Evolutionary conservation across 2,329 filamentous ascomycete genomes (phyloP), one percentile per base, ranked within the genome.

Genomic region (Dendrostoma leiphaemia): DNA sequence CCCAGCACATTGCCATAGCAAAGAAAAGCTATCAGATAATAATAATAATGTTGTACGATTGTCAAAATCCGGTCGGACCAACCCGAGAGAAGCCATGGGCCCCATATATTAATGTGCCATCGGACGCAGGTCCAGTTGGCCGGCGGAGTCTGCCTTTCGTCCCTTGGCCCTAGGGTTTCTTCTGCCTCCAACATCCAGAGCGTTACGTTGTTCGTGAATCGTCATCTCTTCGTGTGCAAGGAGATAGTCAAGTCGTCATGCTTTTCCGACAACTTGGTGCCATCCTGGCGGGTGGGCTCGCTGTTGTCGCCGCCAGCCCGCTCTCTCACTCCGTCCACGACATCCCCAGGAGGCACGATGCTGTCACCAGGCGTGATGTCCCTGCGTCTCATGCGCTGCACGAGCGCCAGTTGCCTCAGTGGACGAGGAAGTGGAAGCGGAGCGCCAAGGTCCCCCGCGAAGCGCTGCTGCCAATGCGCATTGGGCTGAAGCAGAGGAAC

Each of bases 401-500:
- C 40, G 67, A 68, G 57, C 59, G 64, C 9, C 62, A 64, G 32
- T 45, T 59, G 49, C 47, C 61, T 8, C 64, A 65, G 32, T 63
- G 62, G 59, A 58, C 48, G 1, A 57, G 44, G 2, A 58, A 54
- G 21, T 68, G 67, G 67, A 61, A 60, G 21, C 65, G 64, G 48
- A 62, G 59, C 47, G 53, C 56, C 23, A 65, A 60, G 52, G 61
- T 67, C 4, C 55, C 59, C 5, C 40, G 59, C 7, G 34, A 59
- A 21, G 55, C 59, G 2, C 24, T 67, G 12, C 53, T 71, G 15
- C 69, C 69, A 6, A 64, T 71, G 61, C 62, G 69, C 2, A 67
- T 71, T 46, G 68, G 67, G 6, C 51, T 71, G 44, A 64, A 58
- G 46, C 67, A 70, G 56, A 60, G 60, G 10, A 70, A 69, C 17